A percentile compares a stretch with the other conserved stretches of the same genome.
phyloP scores from a whole-genome alignment of 768 basidiomycete genomes.

The Pulveroboletus sp. region DNA sequence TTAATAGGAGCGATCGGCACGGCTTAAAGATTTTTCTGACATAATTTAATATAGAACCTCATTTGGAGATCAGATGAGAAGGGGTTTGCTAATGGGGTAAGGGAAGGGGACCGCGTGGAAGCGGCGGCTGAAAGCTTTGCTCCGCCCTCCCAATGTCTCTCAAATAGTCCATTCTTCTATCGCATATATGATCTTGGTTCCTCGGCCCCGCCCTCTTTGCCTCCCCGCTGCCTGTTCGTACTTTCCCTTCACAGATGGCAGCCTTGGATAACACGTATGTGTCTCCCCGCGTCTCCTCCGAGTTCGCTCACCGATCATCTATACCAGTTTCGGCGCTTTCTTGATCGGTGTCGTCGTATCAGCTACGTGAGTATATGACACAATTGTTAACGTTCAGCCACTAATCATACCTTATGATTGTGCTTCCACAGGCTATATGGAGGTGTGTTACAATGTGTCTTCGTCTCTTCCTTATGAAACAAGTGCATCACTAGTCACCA shows the following conservation, averaged over 20 bases:
- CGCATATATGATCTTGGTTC: background rate
- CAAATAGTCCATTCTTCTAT: constrained; percentile 14
- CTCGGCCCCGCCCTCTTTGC: background rate
- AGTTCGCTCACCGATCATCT: constrained; percentile 1
- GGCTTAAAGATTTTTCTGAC: too few species aligned
- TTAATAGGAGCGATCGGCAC: too few species aligned
- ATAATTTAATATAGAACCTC: constrained; percentile 20
- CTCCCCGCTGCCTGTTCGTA: background rate
- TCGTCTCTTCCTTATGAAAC: constrained; percentile 7
- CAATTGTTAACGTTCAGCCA: constrained; percentile 3
- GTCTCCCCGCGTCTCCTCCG: background rate
- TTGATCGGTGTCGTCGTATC: constrained; percentile 54
- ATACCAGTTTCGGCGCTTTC: constrained; percentile 48
- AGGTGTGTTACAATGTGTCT: constrained; percentile 31
- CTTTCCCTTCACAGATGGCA: constrained; percentile 11
- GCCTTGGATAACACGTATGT: constrained; percentile 39
- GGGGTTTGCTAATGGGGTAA: constrained; percentile 13
- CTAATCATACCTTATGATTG: background rate
- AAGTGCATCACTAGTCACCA: constrained; percentile 41
- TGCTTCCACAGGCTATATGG: constrained; percentile 44
- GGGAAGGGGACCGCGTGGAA: constrained; percentile 14
- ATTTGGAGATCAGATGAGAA: constrained; percentile 14
- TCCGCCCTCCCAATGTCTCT: constrained; percentile 4
- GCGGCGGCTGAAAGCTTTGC: constrained; percentile 22
- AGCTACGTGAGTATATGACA: constrained; percentile 39